Conservation (phyloP, 495 filamentous ascomycete genomes). For the Penicillium longicatenatum region DNA sequence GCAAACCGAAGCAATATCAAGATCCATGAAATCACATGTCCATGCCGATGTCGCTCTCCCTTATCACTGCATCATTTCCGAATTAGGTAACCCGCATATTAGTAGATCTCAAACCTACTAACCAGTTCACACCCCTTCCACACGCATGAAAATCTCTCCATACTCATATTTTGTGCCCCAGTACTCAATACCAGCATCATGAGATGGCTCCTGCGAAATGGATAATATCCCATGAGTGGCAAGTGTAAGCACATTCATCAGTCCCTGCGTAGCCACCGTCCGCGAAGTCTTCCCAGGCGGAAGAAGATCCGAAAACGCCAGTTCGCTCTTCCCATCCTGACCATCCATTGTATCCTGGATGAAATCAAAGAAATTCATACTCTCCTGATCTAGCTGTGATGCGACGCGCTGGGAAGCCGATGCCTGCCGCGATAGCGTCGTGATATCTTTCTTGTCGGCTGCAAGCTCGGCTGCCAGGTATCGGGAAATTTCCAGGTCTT, state of each 20-base stretch:
- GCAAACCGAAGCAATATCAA: background rate
- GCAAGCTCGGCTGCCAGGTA: slow-evolving; percentile 38
- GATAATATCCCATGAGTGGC: slow-evolving; percentile 59
- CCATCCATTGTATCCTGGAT: slow-evolving; percentile 34
- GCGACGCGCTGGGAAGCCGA: slow-evolving; percentile 42
- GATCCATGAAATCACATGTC: background rate
- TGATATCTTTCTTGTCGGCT: slow-evolving; percentile 44
- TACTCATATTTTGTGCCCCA: slow-evolving; percentile 30
- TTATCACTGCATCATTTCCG: background rate
- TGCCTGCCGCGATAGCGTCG: slow-evolving; percentile 44
- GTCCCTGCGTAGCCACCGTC: slow-evolving; percentile 67
- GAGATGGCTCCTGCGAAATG: slow-evolving; percentile 29
- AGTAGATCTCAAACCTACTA: no score
- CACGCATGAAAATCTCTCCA: slow-evolving; percentile 30
- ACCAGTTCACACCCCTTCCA: background rate
- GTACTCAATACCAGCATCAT: slow-evolving; percentile 24
- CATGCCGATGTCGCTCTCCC: background rate
- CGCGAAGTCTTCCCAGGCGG: slow-evolving; percentile 53
- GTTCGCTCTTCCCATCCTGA: slow-evolving; percentile 1
- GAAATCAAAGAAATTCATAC: slow-evolving; percentile 62
- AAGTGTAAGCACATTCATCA: slow-evolving; percentile 72
- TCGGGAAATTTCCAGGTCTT: slow-evolving; percentile 42
- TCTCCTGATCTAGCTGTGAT: slow-evolving; percentile 58
- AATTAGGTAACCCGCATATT: background rate
- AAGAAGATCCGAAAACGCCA: slow-evolving; percentile 63